Conservation (phyloP, 2,329 filamentous ascomycete species). For the Ceratocystiopsis sp. region DNA sequence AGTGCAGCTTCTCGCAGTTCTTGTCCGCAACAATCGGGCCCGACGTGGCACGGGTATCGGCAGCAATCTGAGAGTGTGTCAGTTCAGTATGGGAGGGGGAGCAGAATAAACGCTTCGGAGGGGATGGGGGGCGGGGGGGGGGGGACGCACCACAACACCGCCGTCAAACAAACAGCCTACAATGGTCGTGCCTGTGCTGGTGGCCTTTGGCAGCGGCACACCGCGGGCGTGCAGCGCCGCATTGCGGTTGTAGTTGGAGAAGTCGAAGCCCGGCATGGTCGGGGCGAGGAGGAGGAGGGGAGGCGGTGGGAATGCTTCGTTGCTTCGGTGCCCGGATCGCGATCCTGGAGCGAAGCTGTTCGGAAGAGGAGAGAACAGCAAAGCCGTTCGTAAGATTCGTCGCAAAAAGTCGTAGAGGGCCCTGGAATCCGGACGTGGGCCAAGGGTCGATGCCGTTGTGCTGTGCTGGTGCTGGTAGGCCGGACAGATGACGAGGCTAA, state of each 20-base stretch:
- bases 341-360: too few species aligned
- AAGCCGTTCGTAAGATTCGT: not conserved
- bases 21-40: conserved; percentile 99
- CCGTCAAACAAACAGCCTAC: conserved; percentile 94
- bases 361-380: not conserved
- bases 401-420: not conserved
- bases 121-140: not conserved
- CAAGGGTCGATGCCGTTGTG: not conserved
- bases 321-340: too few species aligned
- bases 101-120: not conserved
- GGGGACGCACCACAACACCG: conserved; percentile 68
- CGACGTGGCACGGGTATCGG: conserved; percentile 92
- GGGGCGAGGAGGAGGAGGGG: not conserved
- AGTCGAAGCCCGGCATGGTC: conserved; percentile 94
- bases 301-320: too few species aligned
- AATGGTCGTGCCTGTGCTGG: conserved; percentile 96
- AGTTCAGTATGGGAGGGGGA: not conserved
- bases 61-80: conserved; percentile 55
- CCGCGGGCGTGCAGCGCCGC: conserved; percentile 85
- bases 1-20: conserved; percentile 99
- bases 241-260: conserved; percentile 99
- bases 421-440: not conserved
- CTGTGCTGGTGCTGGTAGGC: not conserved
- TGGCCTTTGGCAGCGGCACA: conserved; percentile 89
- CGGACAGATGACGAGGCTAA: conserved; percentile 35